Conservation (phyloP, 495 filamentous ascomycete species). For the Aspergillus saccharolyticus region DNA sequence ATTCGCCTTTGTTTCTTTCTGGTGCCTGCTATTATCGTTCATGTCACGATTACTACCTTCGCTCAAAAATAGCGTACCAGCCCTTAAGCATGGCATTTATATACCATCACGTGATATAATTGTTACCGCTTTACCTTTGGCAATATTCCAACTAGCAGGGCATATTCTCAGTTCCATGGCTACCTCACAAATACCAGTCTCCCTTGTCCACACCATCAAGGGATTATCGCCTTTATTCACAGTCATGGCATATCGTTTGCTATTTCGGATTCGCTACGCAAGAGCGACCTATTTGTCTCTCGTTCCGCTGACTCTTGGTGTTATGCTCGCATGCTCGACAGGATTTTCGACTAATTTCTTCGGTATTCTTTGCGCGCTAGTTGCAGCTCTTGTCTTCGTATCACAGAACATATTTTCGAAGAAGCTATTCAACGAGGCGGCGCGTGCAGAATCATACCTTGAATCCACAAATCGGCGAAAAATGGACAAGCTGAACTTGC, state of each 20-base stretch:
- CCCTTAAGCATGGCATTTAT: slow-evolving; percentile 75
- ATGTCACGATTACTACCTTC: slow-evolving; percentile 64
- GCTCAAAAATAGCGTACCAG: slow-evolving; percentile 64
- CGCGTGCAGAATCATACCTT: slow-evolving; percentile 69
- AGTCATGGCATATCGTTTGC: slow-evolving; percentile 83
- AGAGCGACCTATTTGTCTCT: slow-evolving; percentile 87
- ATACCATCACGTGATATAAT: slow-evolving; percentile 80
- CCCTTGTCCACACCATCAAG: slow-evolving; percentile 97
- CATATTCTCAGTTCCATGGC: slow-evolving; percentile 92
- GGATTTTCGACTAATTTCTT: slow-evolving; percentile 82
- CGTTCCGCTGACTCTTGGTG: slow-evolving; percentile 83
- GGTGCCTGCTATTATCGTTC: slow-evolving; percentile 76
- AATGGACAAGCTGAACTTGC: slow-evolving; percentile 92
- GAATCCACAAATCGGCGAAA: slow-evolving; percentile 56
- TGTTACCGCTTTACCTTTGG: slow-evolving; percentile 78
- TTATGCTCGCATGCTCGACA: slow-evolving; percentile 91
- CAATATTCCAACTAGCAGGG: slow-evolving; percentile 87
- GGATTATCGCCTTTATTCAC: slow-evolving; percentile 97
- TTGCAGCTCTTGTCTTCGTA: slow-evolving; percentile 89
- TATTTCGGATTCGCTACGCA: slow-evolving; percentile 85
- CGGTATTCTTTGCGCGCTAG: slow-evolving; percentile 80
- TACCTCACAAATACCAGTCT: slow-evolving; percentile 90
- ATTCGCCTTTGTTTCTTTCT: slow-evolving; percentile 87
- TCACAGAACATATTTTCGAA: slow-evolving; percentile 99
- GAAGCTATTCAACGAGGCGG: slow-evolving; percentile 94